Conservation (phyloP, 805 yeast species). For the Kodamaea sagamina region DNA sequence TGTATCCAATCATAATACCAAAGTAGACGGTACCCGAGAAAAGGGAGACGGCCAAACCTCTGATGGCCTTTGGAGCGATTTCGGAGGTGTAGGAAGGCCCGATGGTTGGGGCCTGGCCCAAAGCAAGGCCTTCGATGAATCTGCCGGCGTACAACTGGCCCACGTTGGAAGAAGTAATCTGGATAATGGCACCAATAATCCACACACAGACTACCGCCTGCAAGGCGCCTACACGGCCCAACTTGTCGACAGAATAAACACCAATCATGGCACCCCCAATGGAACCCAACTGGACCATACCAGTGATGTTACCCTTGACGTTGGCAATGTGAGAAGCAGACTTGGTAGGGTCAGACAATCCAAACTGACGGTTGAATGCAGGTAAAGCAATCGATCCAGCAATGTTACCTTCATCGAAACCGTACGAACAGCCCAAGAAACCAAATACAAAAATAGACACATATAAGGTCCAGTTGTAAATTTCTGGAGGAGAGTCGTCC, state of each 20-base stretch:
- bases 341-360: slow-evolving; percentile 21
- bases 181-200: slow-evolving; percentile 32
- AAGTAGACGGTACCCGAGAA: slow-evolving; percentile 29
- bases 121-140: slow-evolving; percentile 26
- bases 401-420: slow-evolving; percentile 26
- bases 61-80: slow-evolving; percentile 24
- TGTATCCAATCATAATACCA: slow-evolving; percentile 26
- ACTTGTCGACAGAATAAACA: slow-evolving; percentile 27
- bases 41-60: slow-evolving; percentile 40
- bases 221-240: slow-evolving; percentile 45
- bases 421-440: slow-evolving; percentile 28
- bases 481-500: slow-evolving; percentile 25
- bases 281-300: slow-evolving; percentile 29
- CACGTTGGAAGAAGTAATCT: slow-evolving; percentile 18
- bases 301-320: slow-evolving; percentile 25
- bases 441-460: slow-evolving; percentile 53
- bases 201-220: slow-evolving; percentile 22
- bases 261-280: slow-evolving; percentile 27
- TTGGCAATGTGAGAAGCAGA: slow-evolving; percentile 25
- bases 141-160: slow-evolving; percentile 30
- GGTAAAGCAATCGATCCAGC: slow-evolving; percentile 24
- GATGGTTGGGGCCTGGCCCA: slow-evolving; percentile 27
- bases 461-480: slow-evolving; percentile 25
- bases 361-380: slow-evolving; percentile 21
- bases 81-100: slow-evolving; percentile 27